Evolutionary conservation across 192 early-diverging fungal species (phyloP), one percentile per base, ranked within the genome.

Genomic region (Linnemannia elongata): DNA sequence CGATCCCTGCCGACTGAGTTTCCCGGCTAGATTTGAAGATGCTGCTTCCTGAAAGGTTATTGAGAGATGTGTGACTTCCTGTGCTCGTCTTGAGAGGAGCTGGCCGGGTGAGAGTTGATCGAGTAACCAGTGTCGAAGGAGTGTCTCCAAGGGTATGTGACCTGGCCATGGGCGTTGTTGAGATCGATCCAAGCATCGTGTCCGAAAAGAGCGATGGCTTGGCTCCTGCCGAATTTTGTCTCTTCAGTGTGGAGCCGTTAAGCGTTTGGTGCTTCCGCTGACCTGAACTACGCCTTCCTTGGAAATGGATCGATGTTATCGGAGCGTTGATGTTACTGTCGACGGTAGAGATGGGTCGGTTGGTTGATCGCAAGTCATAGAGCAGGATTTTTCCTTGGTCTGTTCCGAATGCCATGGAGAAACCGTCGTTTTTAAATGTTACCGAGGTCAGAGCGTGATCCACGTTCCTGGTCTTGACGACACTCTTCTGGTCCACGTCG

Each of bases 391-490:
- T 87, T 76, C 90, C 90, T 74, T 89, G 68, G 4, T 77, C 74
- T 9, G 88, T 89, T 9, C 90, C 90, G 36, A 83, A 87, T 35
- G 85, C 90, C 78, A 90, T 79, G 17, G 88, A 88, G n/a, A 88
- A 60, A 9, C 88, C 79, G 66, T 89, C 88, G n/a, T 82, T 82
- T 52, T 88, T 89, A 39, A 89, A 90, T 1, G 88, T 54, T 27
- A 89, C 78, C 20, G 88, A 78, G 0, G 90, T 90, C 15, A 90
- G 73, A 18, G 80, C 74, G 22, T 80, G 75, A 7, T 90, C 90
- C 15, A 88, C 82, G 52, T 85, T 6, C 20, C 82, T 84, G 41
- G 52, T 80, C 81, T 85, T 89, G 60, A 90, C 72, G n/a, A 78
- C 80, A 8, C 81, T 90, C 77, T 78, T 82, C 47, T 88, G 83